Evolutionary conservation across 2,329 filamentous ascomycete genomes (phyloP).

Genomic region (Talaromyces sp.): DNA sequence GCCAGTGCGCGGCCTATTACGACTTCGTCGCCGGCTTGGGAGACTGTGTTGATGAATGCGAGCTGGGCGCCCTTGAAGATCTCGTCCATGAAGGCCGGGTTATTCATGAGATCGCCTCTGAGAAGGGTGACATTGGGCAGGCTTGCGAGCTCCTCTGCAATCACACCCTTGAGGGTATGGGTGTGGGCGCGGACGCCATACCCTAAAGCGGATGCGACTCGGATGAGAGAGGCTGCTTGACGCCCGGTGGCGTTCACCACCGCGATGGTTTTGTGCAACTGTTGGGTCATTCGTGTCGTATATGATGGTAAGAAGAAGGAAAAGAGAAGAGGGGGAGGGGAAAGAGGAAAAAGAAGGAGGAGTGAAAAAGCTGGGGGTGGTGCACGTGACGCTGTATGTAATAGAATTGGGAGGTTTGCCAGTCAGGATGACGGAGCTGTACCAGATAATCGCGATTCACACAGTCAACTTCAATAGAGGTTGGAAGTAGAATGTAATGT

Average conservation of each 20-base stretch:
- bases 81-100: slow-evolving; percentile 67
- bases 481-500: too few species aligned
- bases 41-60: slow-evolving; percentile 97
- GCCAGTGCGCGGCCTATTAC: slow-evolving; percentile 84
- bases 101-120: slow-evolving; percentile 66
- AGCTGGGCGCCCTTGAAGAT: slow-evolving; percentile 81
- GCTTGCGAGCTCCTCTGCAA: slow-evolving; percentile 78
- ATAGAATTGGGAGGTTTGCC: background rate
- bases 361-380: background rate
- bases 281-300: slow-evolving; percentile 38
- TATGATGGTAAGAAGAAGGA: background rate
- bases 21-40: slow-evolving; percentile 85
- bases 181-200: slow-evolving; percentile 92
- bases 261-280: slow-evolving; percentile 72
- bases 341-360: background rate
- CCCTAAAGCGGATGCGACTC: slow-evolving; percentile 88
- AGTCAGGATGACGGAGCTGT: slow-evolving; percentile 12
- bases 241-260: slow-evolving; percentile 95
- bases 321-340: background rate
- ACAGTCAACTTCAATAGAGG: background rate
- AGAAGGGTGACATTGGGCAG: slow-evolving; percentile 77
- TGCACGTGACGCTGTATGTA: slow-evolving; percentile 11
- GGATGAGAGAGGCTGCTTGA: slow-evolving; percentile 91
- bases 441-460: background rate
- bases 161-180: slow-evolving; percentile 78